These are phyloP conservation scores for Umbelopsis ramanniana DNA, from an alignment of 192 early-diverging fungal genomes.

Conservation along the genomic window DNA sequence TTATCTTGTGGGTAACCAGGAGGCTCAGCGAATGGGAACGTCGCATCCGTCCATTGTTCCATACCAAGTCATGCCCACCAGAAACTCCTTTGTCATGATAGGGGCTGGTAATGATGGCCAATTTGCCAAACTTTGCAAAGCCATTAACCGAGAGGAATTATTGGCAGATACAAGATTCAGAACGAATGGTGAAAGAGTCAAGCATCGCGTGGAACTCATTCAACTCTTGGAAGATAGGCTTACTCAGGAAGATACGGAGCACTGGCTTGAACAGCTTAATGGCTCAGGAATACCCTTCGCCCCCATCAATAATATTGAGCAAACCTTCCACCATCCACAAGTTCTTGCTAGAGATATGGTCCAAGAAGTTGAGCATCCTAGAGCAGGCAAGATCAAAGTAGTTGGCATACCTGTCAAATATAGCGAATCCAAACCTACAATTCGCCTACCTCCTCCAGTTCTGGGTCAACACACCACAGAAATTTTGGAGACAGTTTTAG, in stretches of 20 bases:
- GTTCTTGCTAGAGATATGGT: conserved; percentile 71
- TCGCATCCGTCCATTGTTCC: conserved; percentile 91
- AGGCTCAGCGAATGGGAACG: conserved; percentile 87
- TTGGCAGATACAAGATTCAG: conserved; percentile 52
- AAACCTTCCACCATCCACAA: conserved; percentile 82
- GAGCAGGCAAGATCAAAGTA: conserved; percentile 76
- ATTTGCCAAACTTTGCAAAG: conserved; percentile 68
- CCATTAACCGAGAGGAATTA: conserved; percentile 56
- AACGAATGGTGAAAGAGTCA: conserved; percentile 78
- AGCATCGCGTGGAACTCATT: conserved; percentile 70
- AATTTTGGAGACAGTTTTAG: conserved; percentile 66
- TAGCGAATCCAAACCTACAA: conserved; percentile 61
- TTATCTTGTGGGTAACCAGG: conserved; percentile 81
- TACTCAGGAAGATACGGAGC: conserved; percentile 47
- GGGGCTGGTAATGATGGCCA: conserved; percentile 92
- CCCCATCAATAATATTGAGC: conserved; percentile 76
- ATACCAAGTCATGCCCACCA: conserved; percentile 84
- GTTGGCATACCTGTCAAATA: conserved; percentile 79
- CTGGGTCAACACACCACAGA: conserved; percentile 91
- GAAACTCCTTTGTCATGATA: conserved; percentile 81
- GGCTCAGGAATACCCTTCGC: conserved; percentile 79
- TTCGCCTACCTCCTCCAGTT: conserved; percentile 78
- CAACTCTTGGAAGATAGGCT: conserved; percentile 59
- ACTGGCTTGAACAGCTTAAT: conserved; percentile 71
- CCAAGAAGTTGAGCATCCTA: conserved; percentile 81